Base-by-base conservation (phyloP, 1,284 basidiomycete genomes). In the Ustilago sp. region DNA sequence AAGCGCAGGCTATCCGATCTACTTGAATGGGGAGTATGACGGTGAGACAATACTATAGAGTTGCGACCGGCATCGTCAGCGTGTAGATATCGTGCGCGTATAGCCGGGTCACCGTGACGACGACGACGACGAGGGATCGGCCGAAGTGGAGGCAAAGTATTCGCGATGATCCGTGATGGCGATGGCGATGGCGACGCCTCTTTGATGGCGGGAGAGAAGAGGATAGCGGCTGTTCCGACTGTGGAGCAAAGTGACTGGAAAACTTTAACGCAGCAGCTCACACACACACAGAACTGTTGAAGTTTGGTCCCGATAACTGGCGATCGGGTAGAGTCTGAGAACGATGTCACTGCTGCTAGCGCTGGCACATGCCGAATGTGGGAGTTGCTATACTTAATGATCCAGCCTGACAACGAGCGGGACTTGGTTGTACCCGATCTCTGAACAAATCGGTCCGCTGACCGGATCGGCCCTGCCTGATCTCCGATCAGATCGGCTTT, bases 141-240 rank as follows among this genome's bases (percentile, higher is more conserved):
- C 11, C 39, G 39, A 15, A 15, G 39, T 17, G 39, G 39, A n/a
- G 39, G 39, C 6, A 41, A 4, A 41, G 39, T 41, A 9, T 12
- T 41, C 39, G 13, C 15, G 15, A 17, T 41, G 39, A 41, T 41
- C 15, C 15, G 39, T 41, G 23, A 39, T 56, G 38, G n/a, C 7
- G 48, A 51, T 52, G 47, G 15, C 17, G 34, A 47, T 52, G 47
- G 8, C 17, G 34, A 47, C 6, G 59, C 13, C 57, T 39, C 38
- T n/a, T n/a, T 50, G 41, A 32, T 47, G 28, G 13, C 47, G 28
- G 31, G 39, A 8, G 31, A 8, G 56, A 47, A 7, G 39, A 38
- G 36, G 36, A 38, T 3, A 28, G 23, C 36, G 36, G 36, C 36
- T 38, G 7, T 8, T 50, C 19, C 31, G 31, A 32, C 13, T 12